A percentile compares a stretch with the other conserved stretches of the same genome.
Conservation (phyloP, 805 yeast species). For the Yarrowia sp. region DNA sequence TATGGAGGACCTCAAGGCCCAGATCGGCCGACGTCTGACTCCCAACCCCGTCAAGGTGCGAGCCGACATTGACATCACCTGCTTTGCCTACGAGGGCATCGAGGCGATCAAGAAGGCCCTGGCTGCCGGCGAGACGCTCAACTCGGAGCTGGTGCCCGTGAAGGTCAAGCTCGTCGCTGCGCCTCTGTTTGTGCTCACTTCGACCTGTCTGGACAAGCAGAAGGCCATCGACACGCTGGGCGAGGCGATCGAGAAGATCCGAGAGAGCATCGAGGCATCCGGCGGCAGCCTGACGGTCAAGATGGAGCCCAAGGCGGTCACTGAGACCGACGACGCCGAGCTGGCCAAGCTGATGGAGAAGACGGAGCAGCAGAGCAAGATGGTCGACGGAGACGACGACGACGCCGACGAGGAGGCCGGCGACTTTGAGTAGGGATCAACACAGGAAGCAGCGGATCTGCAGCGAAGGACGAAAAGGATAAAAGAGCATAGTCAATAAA, state of each 20-base stretch:
- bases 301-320: constrained; percentile 98
- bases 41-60: constrained; percentile 98
- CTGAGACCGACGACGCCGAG: constrained; percentile 98
- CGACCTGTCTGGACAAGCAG: constrained; percentile 88
- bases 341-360: constrained; percentile 92
- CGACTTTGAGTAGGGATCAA: constrained; percentile 6
- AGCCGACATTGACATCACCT: constrained; percentile 97
- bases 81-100: constrained; percentile 95
- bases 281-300: constrained; percentile 90
- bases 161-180: constrained; percentile 97
- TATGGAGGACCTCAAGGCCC: constrained; percentile 77
- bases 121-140: constrained; percentile 76
- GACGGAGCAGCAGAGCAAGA: constrained; percentile 83
- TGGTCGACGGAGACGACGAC: constrained; percentile 76
- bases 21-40: constrained; percentile 89
- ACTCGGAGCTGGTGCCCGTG: constrained; percentile 82
- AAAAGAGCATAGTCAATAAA: constrained; percentile 5
- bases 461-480: not conserved
- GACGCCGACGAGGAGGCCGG: constrained; percentile 45
- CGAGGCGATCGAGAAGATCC: constrained; percentile 74
- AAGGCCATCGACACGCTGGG: constrained; percentile 79
- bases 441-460: not conserved
- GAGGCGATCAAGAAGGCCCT: constrained; percentile 93
- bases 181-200: constrained; percentile 89
- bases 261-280: constrained; percentile 61